Base-by-base conservation (phyloP, 345 rosid species). In the Brassica juncea region DNA sequence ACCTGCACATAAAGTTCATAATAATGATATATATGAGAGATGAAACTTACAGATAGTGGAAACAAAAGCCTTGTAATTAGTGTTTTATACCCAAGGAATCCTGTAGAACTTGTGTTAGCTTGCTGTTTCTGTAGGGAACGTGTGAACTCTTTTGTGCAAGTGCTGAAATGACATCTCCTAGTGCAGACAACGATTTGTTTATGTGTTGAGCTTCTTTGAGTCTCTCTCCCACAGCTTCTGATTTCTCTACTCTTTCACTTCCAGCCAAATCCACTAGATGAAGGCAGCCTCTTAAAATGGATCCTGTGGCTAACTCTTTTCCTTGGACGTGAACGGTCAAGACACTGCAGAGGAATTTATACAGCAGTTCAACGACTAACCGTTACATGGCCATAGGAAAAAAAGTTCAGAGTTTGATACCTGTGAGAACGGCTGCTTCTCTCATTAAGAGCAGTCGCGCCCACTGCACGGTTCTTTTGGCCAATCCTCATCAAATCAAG, bases 211-310 rank as follows among this genome's bases (percentile, higher is more conserved):
- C 97, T 88, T 95, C 99, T 85, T 94, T 95, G 80, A 95, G 82
- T 84, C 99, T 90, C 49, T 95, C 99, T 0, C 99, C 99, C 2
- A 88, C 93, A 12, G 98, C 98, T 86, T 95, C 99, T 0, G 98
- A 95, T 84, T 93, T 93, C 65, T 93, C 98, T 11, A 93, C 99
- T 84, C 99, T 89, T 83, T 95, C 99, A 70, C 98, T 95, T 68
- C 99, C 99, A 70, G 99, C 99, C 74, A 95, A 87, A 85, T 95
- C 99, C 78, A 95, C 99, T 73, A 95, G 80, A 84, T 95, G 99
- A 47, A 95, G 91, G 83, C 98, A 91, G 5, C 97, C 98, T 79
- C 87, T 86, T 28, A 90, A 91, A 32, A 93, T 85, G 61, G 96
- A 89, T 61, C 98, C 98, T 8, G 99, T 86, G 42, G 87, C 86